Base-by-base conservation (phyloP, 345 rosid genomes). In the Populus davidiana region DNA sequence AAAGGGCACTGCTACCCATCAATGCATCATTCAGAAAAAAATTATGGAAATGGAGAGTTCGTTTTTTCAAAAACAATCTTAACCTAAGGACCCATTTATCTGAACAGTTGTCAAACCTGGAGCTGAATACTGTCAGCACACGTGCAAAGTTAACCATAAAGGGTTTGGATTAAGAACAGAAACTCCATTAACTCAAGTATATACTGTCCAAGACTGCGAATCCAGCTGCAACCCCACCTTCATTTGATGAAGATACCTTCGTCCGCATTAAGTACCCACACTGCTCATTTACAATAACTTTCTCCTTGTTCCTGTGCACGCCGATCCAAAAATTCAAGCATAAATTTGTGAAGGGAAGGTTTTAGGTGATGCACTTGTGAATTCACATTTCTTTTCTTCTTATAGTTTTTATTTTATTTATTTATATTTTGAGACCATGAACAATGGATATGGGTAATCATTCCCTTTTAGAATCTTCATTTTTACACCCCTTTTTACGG, bases 221-320 rank as follows among this genome's bases (percentile, higher is more conserved):
- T 82, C 99, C 99, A 73, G 98, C 93, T 0, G 90, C 97, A 25
- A 96, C 98, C 31, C 99, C 99, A 16, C 98, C 99, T 94, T 96
- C 99, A 75, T 92, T 83, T 63, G 98, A 91, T 18, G 99, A 92
- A 8, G 97, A 86, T 14, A 88, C 85, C 83, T 92, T 96, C 8
- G 98, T 94, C 67, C 97, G 85, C 98, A 91, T 86, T 85, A 96
- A 85, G 78, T 94, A 94, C 77, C 99, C 98, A 44, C 92, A 78
- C 70, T 90, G 88, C 64, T 90, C 94, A 50, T 96, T 96, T 44
- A 91, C 31, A 16, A 96, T 85, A 50, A 96, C 93, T 74, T 78
- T 88, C 50, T 94, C 97, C 78, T 94, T 89, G 88, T 79, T 96
- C 92, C 99, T 94, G 91, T 82, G 85, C 52, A 75, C 4, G 69